Conservation (phyloP, 208 protist genomes). For the Trichomonas vaginalis region DNA sequence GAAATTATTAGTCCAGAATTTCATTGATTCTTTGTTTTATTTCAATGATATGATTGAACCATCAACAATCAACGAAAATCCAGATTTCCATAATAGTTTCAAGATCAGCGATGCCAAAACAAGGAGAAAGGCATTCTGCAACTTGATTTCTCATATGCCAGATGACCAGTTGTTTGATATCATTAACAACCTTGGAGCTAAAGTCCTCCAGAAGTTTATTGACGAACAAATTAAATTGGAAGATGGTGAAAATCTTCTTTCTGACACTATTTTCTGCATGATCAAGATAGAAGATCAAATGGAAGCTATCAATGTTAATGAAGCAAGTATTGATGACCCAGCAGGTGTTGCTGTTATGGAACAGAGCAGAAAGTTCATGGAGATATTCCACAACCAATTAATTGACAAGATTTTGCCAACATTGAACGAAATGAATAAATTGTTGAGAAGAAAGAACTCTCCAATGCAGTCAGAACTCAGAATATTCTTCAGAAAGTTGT, state of each 20-base stretch:
- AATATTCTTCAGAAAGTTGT: constrained; percentile 7
- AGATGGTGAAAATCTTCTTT: background rate
- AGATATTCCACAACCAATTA: background rate
- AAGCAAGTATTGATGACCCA: background rate
- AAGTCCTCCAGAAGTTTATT: background rate
- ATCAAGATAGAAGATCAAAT: background rate
- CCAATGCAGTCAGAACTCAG: background rate
- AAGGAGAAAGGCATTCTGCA: background rate
- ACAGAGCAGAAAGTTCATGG: background rate
- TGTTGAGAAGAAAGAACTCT: background rate
- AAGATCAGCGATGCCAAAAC: background rate
- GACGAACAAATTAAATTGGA: background rate
- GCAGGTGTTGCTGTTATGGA: background rate
- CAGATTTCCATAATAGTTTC: background rate
- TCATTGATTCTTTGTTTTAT: background rate
- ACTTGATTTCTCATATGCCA: background rate
- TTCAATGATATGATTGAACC: background rate
- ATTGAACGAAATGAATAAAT: background rate
- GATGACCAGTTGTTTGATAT: background rate
- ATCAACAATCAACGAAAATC: background rate
- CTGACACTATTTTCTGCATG: background rate
- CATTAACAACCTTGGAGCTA: background rate
- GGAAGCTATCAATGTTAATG: background rate
- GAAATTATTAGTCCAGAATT: background rate
- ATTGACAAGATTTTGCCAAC: background rate